These are phyloP conservation scores for Daldinia vernicosa DNA, from an alignment of 495 filamentous ascomycete genomes.

Conservation along the genomic window DNA sequence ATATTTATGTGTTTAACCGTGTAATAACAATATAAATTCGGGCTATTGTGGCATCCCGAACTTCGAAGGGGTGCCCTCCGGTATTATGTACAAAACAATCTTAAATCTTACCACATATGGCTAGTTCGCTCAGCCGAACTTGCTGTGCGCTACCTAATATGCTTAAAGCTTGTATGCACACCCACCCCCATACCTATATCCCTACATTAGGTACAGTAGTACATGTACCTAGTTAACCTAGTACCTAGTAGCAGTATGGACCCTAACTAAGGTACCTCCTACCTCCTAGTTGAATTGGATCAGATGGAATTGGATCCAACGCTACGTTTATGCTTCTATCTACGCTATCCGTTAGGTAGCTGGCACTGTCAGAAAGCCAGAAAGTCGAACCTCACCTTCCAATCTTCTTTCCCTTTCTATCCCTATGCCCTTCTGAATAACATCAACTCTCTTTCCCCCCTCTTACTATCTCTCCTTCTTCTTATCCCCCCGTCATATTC, in stretches of 20 bases:
- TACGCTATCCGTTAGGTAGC: constrained; percentile 20
- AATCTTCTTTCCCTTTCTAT: constrained; percentile 48
- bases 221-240: no score
- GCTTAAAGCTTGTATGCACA: neutral
- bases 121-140: neutral
- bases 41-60: no score
- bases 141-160: neutral
- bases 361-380: constrained; percentile 24
- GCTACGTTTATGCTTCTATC: constrained; percentile 4
- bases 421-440: constrained; percentile 50
- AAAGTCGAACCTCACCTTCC: constrained; percentile 45
- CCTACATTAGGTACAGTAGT: no score
- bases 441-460: constrained; percentile 53
- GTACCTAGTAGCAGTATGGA: neutral
- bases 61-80: no score
- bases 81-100: neutral
- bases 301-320: constrained; percentile 35
- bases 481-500: constrained; percentile 42
- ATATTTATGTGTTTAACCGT: no score
- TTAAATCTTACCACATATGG: neutral
- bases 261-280: constrained; percentile 3
- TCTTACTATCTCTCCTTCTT: constrained; percentile 45
- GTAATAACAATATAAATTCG: no score
- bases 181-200: constrained; percentile 1
- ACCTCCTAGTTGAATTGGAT: constrained; percentile 1